Percentiles rank a stretch among this genome's conserved stretches.
Evolutionary conservation across 176 grass and related monocot genomes (phyloP).

Genomic region (Ensete glaucum): DNA sequence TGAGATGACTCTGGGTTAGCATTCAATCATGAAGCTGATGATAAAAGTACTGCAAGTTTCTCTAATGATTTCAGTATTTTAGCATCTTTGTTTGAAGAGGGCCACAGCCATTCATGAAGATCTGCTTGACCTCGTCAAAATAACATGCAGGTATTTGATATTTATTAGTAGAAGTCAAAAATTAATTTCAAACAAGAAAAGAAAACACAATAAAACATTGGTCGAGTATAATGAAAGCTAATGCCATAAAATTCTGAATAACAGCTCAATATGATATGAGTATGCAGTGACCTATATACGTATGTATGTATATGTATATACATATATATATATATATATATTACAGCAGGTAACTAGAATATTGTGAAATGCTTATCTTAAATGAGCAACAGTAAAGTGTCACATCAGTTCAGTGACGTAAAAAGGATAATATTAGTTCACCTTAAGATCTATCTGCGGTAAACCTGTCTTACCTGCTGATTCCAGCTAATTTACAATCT

Average conservation of each 20-base stretch:
- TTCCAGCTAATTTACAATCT: conserved; percentile 50
- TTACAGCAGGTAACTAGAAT: too few species aligned
- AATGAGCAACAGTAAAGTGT: too few species aligned
- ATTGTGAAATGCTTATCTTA: too few species aligned
- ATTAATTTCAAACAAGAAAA: not conserved
- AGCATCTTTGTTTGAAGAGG: not conserved
- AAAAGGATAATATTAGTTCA: not conserved
- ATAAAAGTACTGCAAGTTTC: not conserved
- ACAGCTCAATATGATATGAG: too few species aligned
- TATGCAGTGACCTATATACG: too few species aligned
- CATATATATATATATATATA: too few species aligned
- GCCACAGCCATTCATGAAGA: not conserved
- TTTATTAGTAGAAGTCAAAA: not conserved
- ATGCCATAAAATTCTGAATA: too few species aligned
- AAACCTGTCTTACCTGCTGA: not conserved
- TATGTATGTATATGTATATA: too few species aligned
- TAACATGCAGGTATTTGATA: not conserved
- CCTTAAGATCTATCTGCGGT: not conserved
- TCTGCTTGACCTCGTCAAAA: not conserved
- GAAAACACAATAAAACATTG: not conserved
- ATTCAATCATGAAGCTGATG: not conserved
- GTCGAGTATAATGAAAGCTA: too few species aligned
- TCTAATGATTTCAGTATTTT: not conserved
- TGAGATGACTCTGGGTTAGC: not conserved
- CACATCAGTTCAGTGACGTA: not conserved